These are phyloP conservation scores for Balamuthia mandrillaris DNA, from an alignment of 208 protist genomes.

Conservation along the genomic window DNA sequence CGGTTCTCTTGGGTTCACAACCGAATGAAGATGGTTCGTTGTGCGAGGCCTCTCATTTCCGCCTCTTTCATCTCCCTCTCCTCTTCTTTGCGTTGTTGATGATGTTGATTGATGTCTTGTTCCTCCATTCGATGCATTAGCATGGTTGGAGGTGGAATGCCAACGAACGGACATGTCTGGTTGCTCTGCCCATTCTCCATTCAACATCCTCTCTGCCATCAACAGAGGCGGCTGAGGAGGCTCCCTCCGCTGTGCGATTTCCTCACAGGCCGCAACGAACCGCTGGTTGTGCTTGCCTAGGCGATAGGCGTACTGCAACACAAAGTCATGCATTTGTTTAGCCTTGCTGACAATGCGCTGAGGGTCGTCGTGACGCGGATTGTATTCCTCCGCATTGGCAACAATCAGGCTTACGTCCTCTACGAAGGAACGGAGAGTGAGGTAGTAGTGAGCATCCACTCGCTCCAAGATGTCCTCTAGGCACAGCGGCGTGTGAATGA, in stretches of 20 bases:
- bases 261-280: constrained; percentile 1
- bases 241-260: not conserved
- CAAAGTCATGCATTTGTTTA: constrained; percentile 5
- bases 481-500: constrained; percentile 39
- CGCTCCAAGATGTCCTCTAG: constrained; percentile 10
- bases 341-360: constrained; percentile 33
- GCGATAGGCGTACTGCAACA: not conserved
- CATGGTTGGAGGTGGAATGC: too few relatives aligned
- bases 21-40: too few relatives aligned
- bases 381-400: constrained; percentile 36
- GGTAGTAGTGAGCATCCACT: constrained; percentile 20
- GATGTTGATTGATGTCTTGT: not conserved
- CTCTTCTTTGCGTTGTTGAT: not conserved
- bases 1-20: too few relatives aligned
- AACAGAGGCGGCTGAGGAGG: too few relatives aligned
- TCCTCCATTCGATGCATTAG: not conserved
- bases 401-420: constrained; percentile 22
- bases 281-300: constrained; percentile 6
- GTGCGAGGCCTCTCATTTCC: too few relatives aligned
- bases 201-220: too few relatives aligned
- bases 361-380: constrained; percentile 18
- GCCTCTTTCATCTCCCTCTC: not conserved
- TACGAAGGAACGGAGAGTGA: not conserved
- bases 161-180: too few relatives aligned
- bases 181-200: too few relatives aligned